phyloP scores from a whole-genome alignment of 2,329 filamentous ascomycete genomes.

The Neofusicoccum parvum region DNA sequence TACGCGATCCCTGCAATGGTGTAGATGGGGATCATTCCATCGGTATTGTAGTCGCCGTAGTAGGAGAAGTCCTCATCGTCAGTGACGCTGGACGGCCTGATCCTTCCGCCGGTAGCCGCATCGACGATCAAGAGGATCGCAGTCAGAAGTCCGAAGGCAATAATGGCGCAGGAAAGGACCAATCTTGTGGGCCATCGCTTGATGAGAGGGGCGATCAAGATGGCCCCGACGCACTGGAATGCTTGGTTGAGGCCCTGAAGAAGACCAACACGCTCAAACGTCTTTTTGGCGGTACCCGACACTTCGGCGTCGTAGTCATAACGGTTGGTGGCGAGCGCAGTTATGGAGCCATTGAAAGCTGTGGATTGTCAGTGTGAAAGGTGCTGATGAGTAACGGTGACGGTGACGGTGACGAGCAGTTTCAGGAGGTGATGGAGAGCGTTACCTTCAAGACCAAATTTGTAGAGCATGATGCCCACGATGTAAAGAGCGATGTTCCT shows the following conservation, averaged over 20 bases:
- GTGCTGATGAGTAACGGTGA: not conserved
- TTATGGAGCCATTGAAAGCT: constrained; percentile 55
- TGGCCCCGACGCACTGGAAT: constrained; percentile 54
- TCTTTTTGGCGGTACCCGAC: constrained; percentile 38
- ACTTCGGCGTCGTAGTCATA: constrained; percentile 49
- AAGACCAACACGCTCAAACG: constrained; percentile 51
- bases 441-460: constrained; percentile 48
- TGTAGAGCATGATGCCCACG: constrained; percentile 55
- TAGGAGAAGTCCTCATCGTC: constrained; percentile 43
- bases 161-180: constrained; percentile 47
- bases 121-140: constrained; percentile 53
- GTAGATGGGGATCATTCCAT: constrained; percentile 55
- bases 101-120: constrained; percentile 51
- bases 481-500: constrained; percentile 53
- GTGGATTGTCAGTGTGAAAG: constrained; percentile 44
- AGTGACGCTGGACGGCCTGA: constrained; percentile 35
- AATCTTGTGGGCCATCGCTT: constrained; percentile 52
- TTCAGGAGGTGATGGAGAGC: not conserved
- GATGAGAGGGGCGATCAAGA: constrained; percentile 54
- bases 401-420: not conserved
- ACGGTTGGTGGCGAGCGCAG: constrained; percentile 52
- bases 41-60: constrained; percentile 50
- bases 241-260: constrained; percentile 54
- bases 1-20: constrained; percentile 43
- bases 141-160: constrained; percentile 52